Evolutionary conservation across 768 basidiomycete species (phyloP).

Genomic region (Leccinum pellstonianum): DNA sequence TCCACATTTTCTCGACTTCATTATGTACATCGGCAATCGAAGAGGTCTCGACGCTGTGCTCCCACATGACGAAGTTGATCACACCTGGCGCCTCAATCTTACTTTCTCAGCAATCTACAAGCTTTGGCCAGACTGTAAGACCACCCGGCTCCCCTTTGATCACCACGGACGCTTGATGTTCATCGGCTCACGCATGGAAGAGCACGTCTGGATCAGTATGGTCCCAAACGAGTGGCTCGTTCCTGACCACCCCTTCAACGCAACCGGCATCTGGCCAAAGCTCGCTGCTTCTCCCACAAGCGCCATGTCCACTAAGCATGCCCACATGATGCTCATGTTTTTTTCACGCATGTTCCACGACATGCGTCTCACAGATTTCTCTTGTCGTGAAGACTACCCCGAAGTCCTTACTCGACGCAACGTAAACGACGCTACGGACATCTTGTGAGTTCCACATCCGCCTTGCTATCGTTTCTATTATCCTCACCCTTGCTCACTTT

Average conservation of each 20-base stretch:
- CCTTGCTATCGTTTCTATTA: no score
- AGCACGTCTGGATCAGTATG: conserved; percentile 2
- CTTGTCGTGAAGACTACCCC: not conserved
- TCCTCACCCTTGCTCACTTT: no score
- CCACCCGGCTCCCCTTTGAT: no score
- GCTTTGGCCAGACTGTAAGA: no score
- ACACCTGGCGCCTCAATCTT: no score
- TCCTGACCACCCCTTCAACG: not conserved
- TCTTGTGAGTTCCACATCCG: no score
- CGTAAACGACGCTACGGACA: not conserved
- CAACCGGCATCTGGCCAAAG: not conserved
- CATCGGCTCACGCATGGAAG: not conserved
- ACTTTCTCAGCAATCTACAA: no score
- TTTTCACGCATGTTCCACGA: not conserved
- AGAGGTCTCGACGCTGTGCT: no score
- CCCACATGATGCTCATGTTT: not conserved
- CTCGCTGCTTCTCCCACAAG: not conserved
- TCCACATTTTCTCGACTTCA: no score
- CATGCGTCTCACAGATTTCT: not conserved
- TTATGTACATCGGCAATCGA: no score
- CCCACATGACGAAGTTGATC: no score
- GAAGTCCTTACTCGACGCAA: not conserved
- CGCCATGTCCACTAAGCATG: not conserved
- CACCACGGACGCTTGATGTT: no score
- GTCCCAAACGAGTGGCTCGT: not conserved